These are phyloP conservation scores for Dactylellina cionopaga DNA, from an alignment of 2,329 filamentous ascomycete genomes.

Conservation along the genomic window DNA sequence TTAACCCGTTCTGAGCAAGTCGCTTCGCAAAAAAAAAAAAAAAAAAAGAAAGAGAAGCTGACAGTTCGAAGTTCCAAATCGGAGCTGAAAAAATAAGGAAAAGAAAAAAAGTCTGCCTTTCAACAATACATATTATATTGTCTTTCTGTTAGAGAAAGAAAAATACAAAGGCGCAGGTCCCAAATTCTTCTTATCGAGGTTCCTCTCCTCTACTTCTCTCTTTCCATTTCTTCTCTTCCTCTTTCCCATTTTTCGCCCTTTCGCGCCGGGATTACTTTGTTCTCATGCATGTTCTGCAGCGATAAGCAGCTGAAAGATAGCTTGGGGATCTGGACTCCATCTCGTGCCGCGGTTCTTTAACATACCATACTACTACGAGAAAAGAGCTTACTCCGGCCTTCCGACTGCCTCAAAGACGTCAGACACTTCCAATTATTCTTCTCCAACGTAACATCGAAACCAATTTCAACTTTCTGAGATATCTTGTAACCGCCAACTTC, in stretches of 20 bases:
- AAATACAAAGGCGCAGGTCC: conserved; percentile 23
- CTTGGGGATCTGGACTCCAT: conserved; percentile 16
- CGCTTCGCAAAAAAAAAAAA: too few relatives aligned
- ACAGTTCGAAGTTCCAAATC: conserved; percentile 48
- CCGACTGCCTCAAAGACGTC: background rate
- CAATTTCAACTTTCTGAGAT: background rate
- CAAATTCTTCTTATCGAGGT: background rate
- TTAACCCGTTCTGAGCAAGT: conserved; percentile 47
- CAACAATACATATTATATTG: conserved; percentile 47
- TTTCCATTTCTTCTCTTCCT: conserved; percentile 1
- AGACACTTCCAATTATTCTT: conserved; percentile 22
- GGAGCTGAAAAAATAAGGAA: conserved; percentile 36
- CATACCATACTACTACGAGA: conserved; percentile 5
- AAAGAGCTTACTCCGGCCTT: conserved; percentile 8
- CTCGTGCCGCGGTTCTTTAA: conserved; percentile 24
- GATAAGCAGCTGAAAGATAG: conserved; percentile 46
- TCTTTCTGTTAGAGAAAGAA: too few relatives aligned
- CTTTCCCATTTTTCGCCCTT: background rate
- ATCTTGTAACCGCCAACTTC: conserved; percentile 1
- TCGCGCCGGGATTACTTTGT: conserved; percentile 26
- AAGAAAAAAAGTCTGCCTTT: conserved; percentile 42
- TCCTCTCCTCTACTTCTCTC: conserved; percentile 14
- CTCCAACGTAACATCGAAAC: background rate
- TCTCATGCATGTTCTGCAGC: conserved; percentile 42
- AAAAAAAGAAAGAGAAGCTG: too few relatives aligned